Conservation (phyloP, 148 eudicot species). For the Rhododendron kiyosumense region DNA sequence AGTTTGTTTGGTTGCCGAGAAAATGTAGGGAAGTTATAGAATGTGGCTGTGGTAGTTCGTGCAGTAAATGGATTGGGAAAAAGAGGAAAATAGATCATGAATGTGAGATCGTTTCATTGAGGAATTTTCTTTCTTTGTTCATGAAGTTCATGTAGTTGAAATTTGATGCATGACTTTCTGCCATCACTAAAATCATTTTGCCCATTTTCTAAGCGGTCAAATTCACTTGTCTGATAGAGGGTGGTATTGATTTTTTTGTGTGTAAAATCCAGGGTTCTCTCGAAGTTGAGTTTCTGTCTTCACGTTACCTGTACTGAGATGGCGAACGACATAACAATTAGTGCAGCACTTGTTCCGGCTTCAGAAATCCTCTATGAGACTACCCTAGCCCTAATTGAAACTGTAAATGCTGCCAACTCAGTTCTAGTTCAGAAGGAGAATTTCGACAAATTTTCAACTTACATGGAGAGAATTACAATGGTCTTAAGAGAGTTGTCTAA, state of each 20-base stretch:
- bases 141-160: background rate
- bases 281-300: background rate
- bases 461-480: conserved; percentile 3
- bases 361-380: conserved; percentile 9
- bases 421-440: conserved; percentile 10
- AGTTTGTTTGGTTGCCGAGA: background rate
- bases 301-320: background rate
- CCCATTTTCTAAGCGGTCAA: background rate
- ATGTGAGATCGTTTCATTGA: background rate
- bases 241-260: background rate
- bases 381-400: conserved; percentile 4
- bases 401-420: background rate
- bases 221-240: background rate
- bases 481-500: conserved; percentile 4
- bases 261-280: background rate
- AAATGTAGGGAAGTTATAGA: background rate
- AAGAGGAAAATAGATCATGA: background rate
- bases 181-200: background rate
- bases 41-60: background rate
- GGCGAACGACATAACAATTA: background rate
- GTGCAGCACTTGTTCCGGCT: background rate
- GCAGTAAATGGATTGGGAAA: background rate
- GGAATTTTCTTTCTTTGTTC: background rate
- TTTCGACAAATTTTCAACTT: conserved; percentile 4
- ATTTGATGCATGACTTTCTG: background rate